These are phyloP conservation scores for Calamus simplicifolius DNA, from an alignment of 176 grass and related monocot species.

Conservation along the genomic window DNA sequence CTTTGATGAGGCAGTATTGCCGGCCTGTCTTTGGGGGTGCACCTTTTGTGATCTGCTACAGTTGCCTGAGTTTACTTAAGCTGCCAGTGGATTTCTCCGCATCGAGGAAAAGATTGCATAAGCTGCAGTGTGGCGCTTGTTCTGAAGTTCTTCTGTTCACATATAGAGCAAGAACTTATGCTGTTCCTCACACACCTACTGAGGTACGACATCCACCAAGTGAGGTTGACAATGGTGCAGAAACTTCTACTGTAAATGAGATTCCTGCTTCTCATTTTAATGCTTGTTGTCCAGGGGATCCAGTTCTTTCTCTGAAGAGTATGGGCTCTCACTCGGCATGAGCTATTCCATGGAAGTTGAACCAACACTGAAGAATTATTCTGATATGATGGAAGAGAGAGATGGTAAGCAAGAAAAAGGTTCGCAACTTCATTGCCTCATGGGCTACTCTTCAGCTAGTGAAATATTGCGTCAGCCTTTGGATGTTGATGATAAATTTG, in stretches of 20 bases:
- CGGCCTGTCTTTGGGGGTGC: constrained; percentile 59
- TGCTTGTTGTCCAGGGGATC: constrained; percentile 15
- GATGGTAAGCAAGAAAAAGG: constrained; percentile 10
- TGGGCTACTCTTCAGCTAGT: constrained; percentile 73
- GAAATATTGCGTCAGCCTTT: constrained; percentile 11
- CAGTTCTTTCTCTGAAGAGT: constrained; percentile 59
- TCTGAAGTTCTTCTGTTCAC: constrained; percentile 54
- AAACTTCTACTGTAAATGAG: constrained; percentile 4
- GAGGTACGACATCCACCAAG: background rate
- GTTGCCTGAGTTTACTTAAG: constrained; percentile 52
- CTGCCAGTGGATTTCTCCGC: constrained; percentile 51
- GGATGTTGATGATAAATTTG: background rate
- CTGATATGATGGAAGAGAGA: constrained; percentile 26
- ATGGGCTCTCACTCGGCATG: constrained; percentile 28
- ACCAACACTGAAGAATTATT: constrained; percentile 50
- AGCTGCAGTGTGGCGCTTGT: constrained; percentile 67
- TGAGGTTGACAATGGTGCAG: constrained; percentile 19
- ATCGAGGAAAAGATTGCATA: constrained; percentile 38
- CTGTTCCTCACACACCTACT: background rate
- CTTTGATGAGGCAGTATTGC: constrained; percentile 40
- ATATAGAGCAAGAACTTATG: constrained; percentile 34
- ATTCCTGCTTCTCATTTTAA: constrained; percentile 1
- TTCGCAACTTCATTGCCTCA: constrained; percentile 54
- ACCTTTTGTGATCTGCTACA: constrained; percentile 80
- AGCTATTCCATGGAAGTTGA: constrained; percentile 47